A percentile compares a stretch with the other conserved stretches of the same genome.
Evolutionary conservation across 2,329 filamentous ascomycete genomes (phyloP).

Genomic region (Epichloe elymi): DNA sequence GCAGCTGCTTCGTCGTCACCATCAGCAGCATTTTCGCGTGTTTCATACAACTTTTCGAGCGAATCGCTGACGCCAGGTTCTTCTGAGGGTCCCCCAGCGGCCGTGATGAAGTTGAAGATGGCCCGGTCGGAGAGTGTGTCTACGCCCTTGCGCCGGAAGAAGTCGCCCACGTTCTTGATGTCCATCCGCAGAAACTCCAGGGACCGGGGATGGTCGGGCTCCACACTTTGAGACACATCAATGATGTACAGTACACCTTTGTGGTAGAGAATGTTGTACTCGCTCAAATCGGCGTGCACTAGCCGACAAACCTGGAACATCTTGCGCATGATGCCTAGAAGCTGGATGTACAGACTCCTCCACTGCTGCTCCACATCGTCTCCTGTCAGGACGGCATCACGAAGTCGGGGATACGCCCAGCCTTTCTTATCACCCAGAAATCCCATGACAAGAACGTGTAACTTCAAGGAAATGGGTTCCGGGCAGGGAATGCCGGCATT

Average conservation of each 20-base stretch:
- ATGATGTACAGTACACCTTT: slow-evolving; percentile 77
- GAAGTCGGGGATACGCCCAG: slow-evolving; percentile 74
- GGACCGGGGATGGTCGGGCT: slow-evolving; percentile 87
- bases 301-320: slow-evolving; percentile 88
- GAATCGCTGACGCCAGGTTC: slow-evolving; percentile 46
- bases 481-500: slow-evolving; percentile 79
- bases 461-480: slow-evolving; percentile 74
- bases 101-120: slow-evolving; percentile 75
- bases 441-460: slow-evolving; percentile 92
- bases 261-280: slow-evolving; percentile 95
- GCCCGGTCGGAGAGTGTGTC: slow-evolving; percentile 65
- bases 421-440: slow-evolving; percentile 83
- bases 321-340: slow-evolving; percentile 77
- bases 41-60: slow-evolving; percentile 55
- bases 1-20: slow-evolving; percentile 34
- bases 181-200: slow-evolving; percentile 96
- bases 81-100: slow-evolving; percentile 47
- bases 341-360: slow-evolving; percentile 66
- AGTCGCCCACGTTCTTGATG: slow-evolving; percentile 91
- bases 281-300: slow-evolving; percentile 91
- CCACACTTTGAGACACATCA: slow-evolving; percentile 93
- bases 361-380: slow-evolving; percentile 60
- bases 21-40: slow-evolving; percentile 34
- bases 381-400: slow-evolving; percentile 65
- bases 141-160: slow-evolving; percentile 78